Evolutionary conservation across 2,329 filamentous ascomycete genomes (phyloP), one percentile per base, ranked within the genome.

Genomic region (Pezicula rhizophila): DNA sequence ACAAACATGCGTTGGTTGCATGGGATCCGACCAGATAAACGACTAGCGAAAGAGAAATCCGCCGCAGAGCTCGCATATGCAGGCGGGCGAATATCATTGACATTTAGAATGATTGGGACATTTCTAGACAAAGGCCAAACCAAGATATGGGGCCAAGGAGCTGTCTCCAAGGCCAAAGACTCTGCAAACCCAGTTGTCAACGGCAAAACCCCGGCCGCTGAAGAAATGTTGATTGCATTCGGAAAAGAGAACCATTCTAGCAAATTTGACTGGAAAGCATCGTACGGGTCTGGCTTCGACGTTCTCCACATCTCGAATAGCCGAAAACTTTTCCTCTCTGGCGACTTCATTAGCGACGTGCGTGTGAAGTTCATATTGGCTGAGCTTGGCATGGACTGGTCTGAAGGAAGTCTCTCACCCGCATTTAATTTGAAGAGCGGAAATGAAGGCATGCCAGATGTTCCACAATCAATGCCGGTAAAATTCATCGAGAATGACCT

Each of bases 1-100:
- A 95, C 90, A 1, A 99, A 99, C 63, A 81, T 78, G 69, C 78
- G 82, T 57, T 97, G 91, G 89, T 77, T 96, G 10, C 93, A 99
- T 69, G 84, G 84, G n/a, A 96, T 99, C 64, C 84, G 86, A 44
- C 82, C 87, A 39, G 93, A 99, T 68, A 95, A 91, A 64, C 81
- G 93, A 23, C 71, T 78, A 1, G 68, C 73, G 1, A 68, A 72
- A 1, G 85, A 91, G 55, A 91, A 92, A 66, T 75, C 78, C 0
- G 57, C 72, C 0, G 78, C 79, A 5, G 92, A 97, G 64, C 76
- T 82, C 37, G 85, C 87, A 0, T 89, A 80, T 60, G 73, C 72
- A 5, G 87, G 90, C 6, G 82, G 84, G 42, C 85, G 93, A 42
- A 96, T 99, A 63, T 95, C 88, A 42, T 75, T 99, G 33, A 99